Percentiles rank a stretch among this genome's conserved stretches.
Conservation (phyloP, 2,329 filamentous ascomycete species). For the Diatrype stigma region DNA sequence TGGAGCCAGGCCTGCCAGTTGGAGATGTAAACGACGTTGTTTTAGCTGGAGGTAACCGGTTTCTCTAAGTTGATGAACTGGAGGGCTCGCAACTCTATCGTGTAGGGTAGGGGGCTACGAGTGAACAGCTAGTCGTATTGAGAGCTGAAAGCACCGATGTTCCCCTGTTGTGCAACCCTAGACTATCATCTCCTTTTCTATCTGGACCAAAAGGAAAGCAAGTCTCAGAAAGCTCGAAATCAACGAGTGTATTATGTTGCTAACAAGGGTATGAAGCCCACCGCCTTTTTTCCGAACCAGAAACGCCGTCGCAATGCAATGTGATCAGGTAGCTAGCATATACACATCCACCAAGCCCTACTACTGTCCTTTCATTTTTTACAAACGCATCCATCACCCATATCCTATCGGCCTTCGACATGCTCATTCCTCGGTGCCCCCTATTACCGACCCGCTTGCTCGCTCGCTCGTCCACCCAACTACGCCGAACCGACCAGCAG, state of each 20-base stretch:
- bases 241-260: background rate
- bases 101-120: too few species aligned
- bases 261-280: background rate
- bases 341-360: background rate
- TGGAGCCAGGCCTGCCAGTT: too few species aligned
- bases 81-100: too few species aligned
- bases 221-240: too few species aligned
- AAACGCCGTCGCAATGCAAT: conserved; percentile 1
- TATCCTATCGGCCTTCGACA: background rate
- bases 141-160: too few species aligned
- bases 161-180: too few species aligned
- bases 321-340: background rate
- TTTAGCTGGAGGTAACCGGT: too few species aligned
- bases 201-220: too few species aligned
- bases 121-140: too few species aligned
- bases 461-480: background rate
- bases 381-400: background rate
- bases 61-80: too few species aligned
- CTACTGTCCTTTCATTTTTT: background rate
- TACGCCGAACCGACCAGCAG: conserved; percentile 46
- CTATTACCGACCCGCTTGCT: background rate
- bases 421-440: background rate
- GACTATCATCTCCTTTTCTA: too few species aligned
- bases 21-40: too few species aligned
- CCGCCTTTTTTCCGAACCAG: background rate